Evolutionary conservation across 371 early-diverging fungal genomes (phyloP).

Genomic region (Syncephalis plumigaleata): DNA sequence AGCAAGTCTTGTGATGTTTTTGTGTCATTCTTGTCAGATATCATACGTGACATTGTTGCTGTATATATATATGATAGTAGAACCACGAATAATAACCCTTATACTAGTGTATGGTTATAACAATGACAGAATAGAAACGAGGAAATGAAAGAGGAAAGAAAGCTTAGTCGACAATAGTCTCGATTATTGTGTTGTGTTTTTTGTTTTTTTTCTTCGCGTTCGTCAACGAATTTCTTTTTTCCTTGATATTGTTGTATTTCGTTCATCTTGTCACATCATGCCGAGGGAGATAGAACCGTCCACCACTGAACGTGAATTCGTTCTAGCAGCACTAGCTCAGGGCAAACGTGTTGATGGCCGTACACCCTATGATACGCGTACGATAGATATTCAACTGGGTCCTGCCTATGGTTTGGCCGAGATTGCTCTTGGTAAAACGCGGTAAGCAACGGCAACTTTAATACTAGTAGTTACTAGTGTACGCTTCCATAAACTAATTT

Average conservation of each 20-base stretch:
- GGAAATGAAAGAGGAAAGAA: too few relatives aligned
- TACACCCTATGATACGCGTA: constrained; percentile 53
- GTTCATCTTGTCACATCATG: not conserved
- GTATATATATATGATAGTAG: too few relatives aligned
- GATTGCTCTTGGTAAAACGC: constrained; percentile 66
- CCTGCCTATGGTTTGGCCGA: constrained; percentile 56
- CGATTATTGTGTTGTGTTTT: too few relatives aligned
- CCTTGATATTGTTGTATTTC: not conserved
- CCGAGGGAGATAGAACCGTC: constrained; percentile 32
- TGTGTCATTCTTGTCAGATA: too few relatives aligned
- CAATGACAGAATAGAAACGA: too few relatives aligned
- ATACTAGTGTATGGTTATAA: too few relatives aligned
- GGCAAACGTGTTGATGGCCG: constrained; percentile 69
- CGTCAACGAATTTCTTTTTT: not conserved
- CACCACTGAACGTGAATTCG: constrained; percentile 39
- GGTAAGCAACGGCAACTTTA: constrained; percentile 13
- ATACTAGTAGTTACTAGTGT: not conserved
- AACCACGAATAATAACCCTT: too few relatives aligned
- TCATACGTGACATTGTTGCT: too few relatives aligned
- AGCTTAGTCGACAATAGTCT: too few relatives aligned
- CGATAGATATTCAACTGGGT: constrained; percentile 45
- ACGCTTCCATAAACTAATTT: not conserved
- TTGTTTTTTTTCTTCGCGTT: too few relatives aligned
- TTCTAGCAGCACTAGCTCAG: constrained; percentile 38
- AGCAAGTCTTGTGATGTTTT: too few relatives aligned